phyloP scores from a whole-genome alignment of 345 rosid species.

The Euphorbia tirucalli region DNA sequence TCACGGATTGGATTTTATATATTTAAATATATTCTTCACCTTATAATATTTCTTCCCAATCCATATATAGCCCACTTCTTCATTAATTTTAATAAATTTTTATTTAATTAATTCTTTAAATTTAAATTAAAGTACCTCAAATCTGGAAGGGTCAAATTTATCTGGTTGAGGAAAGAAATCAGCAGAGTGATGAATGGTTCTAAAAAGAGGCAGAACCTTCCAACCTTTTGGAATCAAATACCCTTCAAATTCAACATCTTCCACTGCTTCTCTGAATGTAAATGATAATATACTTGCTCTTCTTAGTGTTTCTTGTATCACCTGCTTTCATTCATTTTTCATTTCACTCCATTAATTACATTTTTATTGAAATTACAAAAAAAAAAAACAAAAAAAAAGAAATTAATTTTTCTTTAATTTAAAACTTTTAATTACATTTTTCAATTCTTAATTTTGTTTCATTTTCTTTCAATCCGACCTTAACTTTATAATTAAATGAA shows the following conservation, averaged over 20 bases:
- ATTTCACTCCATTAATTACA: no score
- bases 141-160: conserved; percentile 84
- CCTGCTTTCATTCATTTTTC: conserved; percentile 43
- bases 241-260: conserved; percentile 81
- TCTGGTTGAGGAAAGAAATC: conserved; percentile 72
- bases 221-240: conserved; percentile 89
- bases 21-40: conserved; percentile 23
- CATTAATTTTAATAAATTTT: no score
- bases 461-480: no score
- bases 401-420: no score
- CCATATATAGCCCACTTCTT: no score
- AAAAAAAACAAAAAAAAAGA: no score
- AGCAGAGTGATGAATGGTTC: conserved; percentile 75
- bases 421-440: no score
- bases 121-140: no score
- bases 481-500: no score
- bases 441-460: no score
- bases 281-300: conserved; percentile 83
- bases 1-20: background rate
- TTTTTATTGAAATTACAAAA: no score
- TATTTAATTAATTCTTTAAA: no score
- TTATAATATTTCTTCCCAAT: conserved; percentile 17
- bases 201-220: conserved; percentile 94
- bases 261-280: conserved; percentile 87
- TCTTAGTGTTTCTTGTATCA: conserved; percentile 94